phyloP scores from a whole-genome alignment of 2,329 filamentous ascomycete genomes.

The Aspergillus arachidicola region DNA sequence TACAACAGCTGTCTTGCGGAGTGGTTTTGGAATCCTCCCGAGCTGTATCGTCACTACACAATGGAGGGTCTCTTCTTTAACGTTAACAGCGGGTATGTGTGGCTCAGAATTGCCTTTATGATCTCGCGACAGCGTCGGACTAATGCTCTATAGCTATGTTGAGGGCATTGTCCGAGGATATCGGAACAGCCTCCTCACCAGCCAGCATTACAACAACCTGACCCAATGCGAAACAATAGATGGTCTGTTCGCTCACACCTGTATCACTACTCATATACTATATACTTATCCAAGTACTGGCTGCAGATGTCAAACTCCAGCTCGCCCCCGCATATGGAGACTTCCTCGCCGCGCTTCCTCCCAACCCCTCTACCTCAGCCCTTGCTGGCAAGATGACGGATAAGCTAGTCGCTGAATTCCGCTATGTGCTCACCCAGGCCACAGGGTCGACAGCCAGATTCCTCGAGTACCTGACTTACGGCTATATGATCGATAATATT shows the following conservation, averaged over 20 bases:
- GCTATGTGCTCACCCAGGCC: conserved; percentile 92
- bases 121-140: conserved; percentile 15
- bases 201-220: conserved; percentile 90
- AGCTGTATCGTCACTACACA: conserved; percentile 19
- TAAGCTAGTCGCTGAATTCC: conserved; percentile 96
- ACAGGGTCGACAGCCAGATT: conserved; percentile 90
- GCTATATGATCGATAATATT: conserved; percentile 99
- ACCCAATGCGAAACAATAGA: conserved; percentile 98
- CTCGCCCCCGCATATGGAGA: conserved; percentile 96
- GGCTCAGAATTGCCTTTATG: not conserved
- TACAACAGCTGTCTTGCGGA: conserved; percentile 15
- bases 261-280: conserved; percentile 4
- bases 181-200: conserved; percentile 87
- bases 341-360: conserved; percentile 88
- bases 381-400: conserved; percentile 95
- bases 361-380: conserved; percentile 93
- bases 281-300: not conserved
- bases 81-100: conserved; percentile 80
- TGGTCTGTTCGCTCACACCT: conserved; percentile 60
- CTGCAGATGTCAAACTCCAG: conserved; percentile 91
- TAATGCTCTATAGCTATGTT: conserved; percentile 68
- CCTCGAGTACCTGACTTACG: conserved; percentile 97
- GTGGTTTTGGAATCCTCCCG: conserved; percentile 14
- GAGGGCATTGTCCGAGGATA: conserved; percentile 98
- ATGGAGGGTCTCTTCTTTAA: conserved; percentile 97